Base-by-base conservation (phyloP, 179 eudicot species). In the Amaranthus tricolor region DNA sequence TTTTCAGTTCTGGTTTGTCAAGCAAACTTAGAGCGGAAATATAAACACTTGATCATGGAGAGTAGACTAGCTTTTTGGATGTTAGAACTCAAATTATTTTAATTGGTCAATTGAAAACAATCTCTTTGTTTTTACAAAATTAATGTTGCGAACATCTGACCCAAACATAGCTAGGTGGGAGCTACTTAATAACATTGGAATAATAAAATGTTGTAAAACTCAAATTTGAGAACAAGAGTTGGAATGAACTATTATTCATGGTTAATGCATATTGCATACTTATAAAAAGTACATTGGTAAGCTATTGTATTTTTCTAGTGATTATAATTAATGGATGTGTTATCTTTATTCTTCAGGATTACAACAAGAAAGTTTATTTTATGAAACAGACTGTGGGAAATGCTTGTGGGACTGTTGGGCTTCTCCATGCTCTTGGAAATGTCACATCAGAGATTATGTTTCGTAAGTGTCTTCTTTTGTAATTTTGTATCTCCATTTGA, bases 371-470 rank as follows among this genome's bases (percentile, higher is more conserved):
- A 71, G 95, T 93, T 73, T 95, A 93, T 74, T 95, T 93, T 81
- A 87, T 85, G 95, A 88, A 88, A 84, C 99, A 95, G 86, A 95
- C 99, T 72, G 99, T 95, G 73, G 99, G 91, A 81, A 95, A 95
- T 87, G 99, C 99, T 68, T 95, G 99, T 76, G 99, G 99, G 58
- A 95, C 99, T 8, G 80, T 95, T 56, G 99, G 99, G 49, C 95
- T 95, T 81, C 92, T 93, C 74, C 99, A 95, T 84, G 99, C 97
- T 77, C 65, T 95, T 71, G 99, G 97, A 64, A 95, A 95, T 71
- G 78, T 95, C 65, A 86, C 92, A 40, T 95, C 99, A 58, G 86
- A 93, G 83, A 87, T 95, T 74, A 88, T 87, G 77, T 93, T 95
- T 80, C 77, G 98, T 93, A 81, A 81, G 89, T 84, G 55, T 31